Evolutionary conservation across 768 basidiomycete genomes (phyloP).

Genomic region (Ramaria rubella): DNA sequence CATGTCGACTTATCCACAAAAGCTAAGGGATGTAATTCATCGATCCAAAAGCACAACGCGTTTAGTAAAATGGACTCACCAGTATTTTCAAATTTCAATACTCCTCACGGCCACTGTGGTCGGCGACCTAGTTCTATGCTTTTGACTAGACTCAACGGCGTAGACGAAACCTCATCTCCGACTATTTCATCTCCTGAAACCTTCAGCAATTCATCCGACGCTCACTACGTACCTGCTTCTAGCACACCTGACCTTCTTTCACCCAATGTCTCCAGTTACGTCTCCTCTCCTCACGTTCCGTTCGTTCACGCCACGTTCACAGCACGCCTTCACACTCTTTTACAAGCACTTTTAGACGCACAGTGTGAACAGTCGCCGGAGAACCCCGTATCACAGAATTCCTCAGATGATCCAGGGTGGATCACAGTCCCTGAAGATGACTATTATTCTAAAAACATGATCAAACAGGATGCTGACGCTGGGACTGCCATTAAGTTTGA

Average conservation of each 20-base stretch:
- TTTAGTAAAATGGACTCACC: too few species aligned
- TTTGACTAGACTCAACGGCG: too few species aligned
- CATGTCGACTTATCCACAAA: too few species aligned
- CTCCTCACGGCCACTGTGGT: too few species aligned
- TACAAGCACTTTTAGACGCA: neutral
- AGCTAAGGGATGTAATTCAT: too few species aligned
- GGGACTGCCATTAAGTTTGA: too few species aligned
- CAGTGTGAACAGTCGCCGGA: neutral
- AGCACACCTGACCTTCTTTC: slow-evolving; percentile 1
- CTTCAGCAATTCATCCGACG: neutral
- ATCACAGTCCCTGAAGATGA: neutral
- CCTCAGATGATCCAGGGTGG: neutral
- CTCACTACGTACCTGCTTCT: neutral
- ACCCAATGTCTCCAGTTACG: neutral
- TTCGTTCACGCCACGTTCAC: neutral
- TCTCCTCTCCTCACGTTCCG: neutral
- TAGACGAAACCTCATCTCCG: too few species aligned
- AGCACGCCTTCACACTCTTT: neutral
- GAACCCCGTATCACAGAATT: neutral
- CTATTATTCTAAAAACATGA: neutral
- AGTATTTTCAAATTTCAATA: too few species aligned
- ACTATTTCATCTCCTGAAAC: too few species aligned
- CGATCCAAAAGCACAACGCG: too few species aligned
- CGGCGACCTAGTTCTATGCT: too few species aligned
- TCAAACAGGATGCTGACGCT: too few species aligned